Evolutionary conservation across 306 rosid genomes (phyloP).

Genomic region (Astragalus glycyphyllos): DNA sequence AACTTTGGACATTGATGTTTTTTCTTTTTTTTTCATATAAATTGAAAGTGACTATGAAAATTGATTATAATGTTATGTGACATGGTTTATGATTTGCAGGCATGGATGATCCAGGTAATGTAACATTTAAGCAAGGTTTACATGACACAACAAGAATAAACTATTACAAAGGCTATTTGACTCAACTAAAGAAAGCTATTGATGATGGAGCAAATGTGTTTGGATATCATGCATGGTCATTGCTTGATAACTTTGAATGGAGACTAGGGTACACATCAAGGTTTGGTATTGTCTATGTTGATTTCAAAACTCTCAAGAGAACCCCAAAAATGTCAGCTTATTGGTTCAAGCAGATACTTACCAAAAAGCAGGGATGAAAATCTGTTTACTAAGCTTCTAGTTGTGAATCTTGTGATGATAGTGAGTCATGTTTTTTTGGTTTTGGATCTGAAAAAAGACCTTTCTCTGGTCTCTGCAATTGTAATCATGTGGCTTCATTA

Average conservation of each 20-base stretch:
- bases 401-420: not conserved
- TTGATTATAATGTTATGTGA: not conserved
- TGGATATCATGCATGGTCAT: conserved; percentile 95
- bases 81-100: conserved; percentile 51
- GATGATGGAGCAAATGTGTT: conserved; percentile 77
- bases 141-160: conserved; percentile 79
- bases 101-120: conserved; percentile 83
- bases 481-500: conserved; percentile 29
- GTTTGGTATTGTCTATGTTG: conserved; percentile 89
- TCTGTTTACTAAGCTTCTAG: conserved; percentile 23
- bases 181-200: conserved; percentile 73
- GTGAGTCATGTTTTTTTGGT: conserved; percentile 30
- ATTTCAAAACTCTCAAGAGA: conserved; percentile 79
- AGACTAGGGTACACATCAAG: conserved; percentile 90
- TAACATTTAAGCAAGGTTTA: conserved; percentile 60
- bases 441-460: conserved; percentile 7
- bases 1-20: not conserved
- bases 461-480: conserved; percentile 24
- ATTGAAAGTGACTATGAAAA: not conserved
- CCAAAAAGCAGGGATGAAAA: conserved; percentile 49
- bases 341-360: conserved; percentile 77
- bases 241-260: conserved; percentile 96
- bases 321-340: conserved; percentile 90
- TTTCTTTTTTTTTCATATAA: not conserved
- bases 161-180: conserved; percentile 68